Conservation (phyloP, 139 green algal genomes). For the Dunaliella primolecta region DNA sequence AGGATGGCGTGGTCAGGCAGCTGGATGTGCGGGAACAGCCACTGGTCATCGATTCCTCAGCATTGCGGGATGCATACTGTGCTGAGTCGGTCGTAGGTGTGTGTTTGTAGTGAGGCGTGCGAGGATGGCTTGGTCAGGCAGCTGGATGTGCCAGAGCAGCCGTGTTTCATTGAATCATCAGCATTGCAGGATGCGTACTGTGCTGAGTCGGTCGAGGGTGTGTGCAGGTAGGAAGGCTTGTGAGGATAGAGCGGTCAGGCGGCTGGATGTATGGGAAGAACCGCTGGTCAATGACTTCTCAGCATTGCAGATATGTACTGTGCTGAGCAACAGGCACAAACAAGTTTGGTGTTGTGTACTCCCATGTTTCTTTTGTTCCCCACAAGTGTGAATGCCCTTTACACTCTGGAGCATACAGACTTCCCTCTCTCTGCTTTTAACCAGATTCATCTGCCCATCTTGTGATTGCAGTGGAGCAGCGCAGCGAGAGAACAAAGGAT, state of each 20-base stretch:
- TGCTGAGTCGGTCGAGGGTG: not conserved
- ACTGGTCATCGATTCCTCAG: not conserved
- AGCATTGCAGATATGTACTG: not conserved
- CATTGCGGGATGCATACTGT: not conserved
- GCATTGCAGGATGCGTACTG: not conserved
- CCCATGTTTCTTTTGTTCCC: too few relatives aligned
- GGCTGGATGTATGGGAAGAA: conserved; percentile 14
- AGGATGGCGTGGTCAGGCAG: conserved; percentile 25
- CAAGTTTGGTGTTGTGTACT: too few relatives aligned
- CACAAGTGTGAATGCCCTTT: too few relatives aligned
- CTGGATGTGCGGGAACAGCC: conserved; percentile 17
- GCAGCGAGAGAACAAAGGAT: conserved; percentile 24
- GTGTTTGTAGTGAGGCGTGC: not conserved
- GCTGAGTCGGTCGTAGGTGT: not conserved
- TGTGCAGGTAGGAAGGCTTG: not conserved
- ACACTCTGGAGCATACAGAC: too few relatives aligned
- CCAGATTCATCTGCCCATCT: too few relatives aligned
- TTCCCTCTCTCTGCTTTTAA: too few relatives aligned
- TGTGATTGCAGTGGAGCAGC: conserved; percentile 40
- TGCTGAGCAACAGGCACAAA: too few relatives aligned
- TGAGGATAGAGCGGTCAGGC: conserved; percentile 27
- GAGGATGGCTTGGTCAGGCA: conserved; percentile 28
- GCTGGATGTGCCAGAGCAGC: conserved; percentile 14
- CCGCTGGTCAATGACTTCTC: not conserved
- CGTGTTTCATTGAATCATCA: not conserved